These are phyloP conservation scores for Trametes hirsuta DNA, from an alignment of 1,284 basidiomycete genomes.

Conservation along the genomic window DNA sequence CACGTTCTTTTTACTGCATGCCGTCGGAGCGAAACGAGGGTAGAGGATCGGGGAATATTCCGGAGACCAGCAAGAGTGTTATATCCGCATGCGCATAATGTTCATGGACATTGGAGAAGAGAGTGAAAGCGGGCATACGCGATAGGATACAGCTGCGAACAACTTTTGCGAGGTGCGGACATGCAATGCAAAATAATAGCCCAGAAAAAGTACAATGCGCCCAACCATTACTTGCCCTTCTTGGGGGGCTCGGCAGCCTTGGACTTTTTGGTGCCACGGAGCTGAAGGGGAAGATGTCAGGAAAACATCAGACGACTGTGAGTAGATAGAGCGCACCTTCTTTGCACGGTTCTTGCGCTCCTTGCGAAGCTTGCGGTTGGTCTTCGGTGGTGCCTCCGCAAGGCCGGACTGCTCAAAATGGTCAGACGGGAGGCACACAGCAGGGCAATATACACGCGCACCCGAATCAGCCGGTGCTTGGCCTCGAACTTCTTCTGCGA, in stretches of 20 bases:
- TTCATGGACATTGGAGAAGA: slow-evolving; percentile 41
- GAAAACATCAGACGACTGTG: neutral
- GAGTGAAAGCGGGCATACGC: slow-evolving; percentile 42
- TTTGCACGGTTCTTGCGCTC: slow-evolving; percentile 99
- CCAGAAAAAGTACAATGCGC: slow-evolving; percentile 30
- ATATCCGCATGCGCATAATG: slow-evolving; percentile 46
- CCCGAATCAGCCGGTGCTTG: slow-evolving; percentile 92
- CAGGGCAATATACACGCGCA: slow-evolving; percentile 47
- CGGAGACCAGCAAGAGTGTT: slow-evolving; percentile 4
- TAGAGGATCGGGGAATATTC: neutral
- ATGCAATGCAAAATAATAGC: slow-evolving; percentile 38
- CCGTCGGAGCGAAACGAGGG: neutral
- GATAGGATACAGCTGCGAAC: slow-evolving; percentile 44
- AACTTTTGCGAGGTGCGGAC: slow-evolving; percentile 38
- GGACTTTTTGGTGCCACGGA: slow-evolving; percentile 90
- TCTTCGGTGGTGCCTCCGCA: slow-evolving; percentile 83
- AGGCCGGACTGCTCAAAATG: slow-evolving; percentile 74
- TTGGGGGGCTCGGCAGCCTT: slow-evolving; percentile 90
- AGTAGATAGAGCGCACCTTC: slow-evolving; percentile 64
- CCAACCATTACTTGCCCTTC: slow-evolving; percentile 77
- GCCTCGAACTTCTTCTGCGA: slow-evolving; percentile 98
- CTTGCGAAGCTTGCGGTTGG: slow-evolving; percentile 98
- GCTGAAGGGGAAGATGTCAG: slow-evolving; percentile 43
- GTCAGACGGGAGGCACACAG: neutral
- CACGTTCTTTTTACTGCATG: slow-evolving; percentile 5